These are phyloP conservation scores for Fusarium virguliforme DNA, from an alignment of 2,329 filamentous ascomycete genomes.

Conservation along the genomic window DNA sequence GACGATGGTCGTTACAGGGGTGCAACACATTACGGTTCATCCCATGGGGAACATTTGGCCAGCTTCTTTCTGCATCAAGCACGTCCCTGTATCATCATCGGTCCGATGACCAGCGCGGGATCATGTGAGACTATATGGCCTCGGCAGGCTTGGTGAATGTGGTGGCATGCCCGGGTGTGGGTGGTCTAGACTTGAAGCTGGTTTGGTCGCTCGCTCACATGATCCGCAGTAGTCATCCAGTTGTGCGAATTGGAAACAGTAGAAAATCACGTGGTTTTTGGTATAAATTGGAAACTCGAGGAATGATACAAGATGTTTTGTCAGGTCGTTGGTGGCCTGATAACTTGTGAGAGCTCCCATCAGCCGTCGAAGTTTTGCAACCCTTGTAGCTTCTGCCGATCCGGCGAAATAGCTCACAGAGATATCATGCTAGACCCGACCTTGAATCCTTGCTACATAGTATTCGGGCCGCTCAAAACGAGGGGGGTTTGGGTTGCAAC, in stretches of 20 bases:
- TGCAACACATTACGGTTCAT: background rate
- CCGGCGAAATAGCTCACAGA: background rate
- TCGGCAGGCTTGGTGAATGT: background rate
- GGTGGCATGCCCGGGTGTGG: background rate
- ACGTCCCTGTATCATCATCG: constrained; percentile 4
- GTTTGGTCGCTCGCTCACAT: background rate
- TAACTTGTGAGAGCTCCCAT: background rate
- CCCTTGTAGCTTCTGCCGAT: background rate
- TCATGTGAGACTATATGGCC: background rate
- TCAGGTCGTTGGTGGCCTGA: background rate
- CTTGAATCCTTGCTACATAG: constrained; percentile 5
- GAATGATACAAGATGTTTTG: background rate
- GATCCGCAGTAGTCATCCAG: too few relatives aligned
- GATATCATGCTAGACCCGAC: background rate
- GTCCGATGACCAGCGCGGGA: constrained; percentile 4
- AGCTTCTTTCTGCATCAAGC: background rate
- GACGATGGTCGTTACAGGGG: constrained; percentile 26
- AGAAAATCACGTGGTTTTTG: background rate
- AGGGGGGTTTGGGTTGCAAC: constrained; percentile 7
- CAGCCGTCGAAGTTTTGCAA: background rate
- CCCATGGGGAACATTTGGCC: background rate
- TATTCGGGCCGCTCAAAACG: constrained; percentile 4
- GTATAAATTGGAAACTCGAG: background rate
- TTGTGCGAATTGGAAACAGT: background rate
- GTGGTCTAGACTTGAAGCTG: background rate